phyloP scores from a whole-genome alignment of 768 basidiomycete genomes.

The Leccinellum rugosiceps region DNA sequence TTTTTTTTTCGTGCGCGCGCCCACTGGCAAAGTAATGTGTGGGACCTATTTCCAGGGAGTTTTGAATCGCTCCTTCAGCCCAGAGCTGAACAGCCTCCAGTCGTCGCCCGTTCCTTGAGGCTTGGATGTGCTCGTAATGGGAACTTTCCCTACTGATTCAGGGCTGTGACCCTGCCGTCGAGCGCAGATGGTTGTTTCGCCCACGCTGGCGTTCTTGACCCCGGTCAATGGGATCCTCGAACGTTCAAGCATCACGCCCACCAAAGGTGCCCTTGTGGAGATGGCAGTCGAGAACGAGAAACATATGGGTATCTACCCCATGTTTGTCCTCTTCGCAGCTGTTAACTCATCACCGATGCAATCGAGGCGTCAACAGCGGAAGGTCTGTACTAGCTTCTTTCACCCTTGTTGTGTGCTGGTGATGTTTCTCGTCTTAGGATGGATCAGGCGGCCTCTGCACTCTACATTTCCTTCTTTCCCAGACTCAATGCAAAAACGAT shows the following conservation, averaged over 20 bases:
- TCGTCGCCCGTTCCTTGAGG: slow-evolving; percentile 49
- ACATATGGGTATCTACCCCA: slow-evolving; percentile 54
- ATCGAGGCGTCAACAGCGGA: slow-evolving; percentile 66
- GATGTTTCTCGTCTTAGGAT: slow-evolving; percentile 45
- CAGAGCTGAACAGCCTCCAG: slow-evolving; percentile 4
- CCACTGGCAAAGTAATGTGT: not conserved
- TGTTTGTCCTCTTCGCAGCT: not conserved
- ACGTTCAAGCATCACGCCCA: slow-evolving; percentile 21
- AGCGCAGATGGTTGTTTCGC: slow-evolving; percentile 91
- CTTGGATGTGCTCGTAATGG: slow-evolving; percentile 74
- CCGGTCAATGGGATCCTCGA: slow-evolving; percentile 67
- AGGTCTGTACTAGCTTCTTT: slow-evolving; percentile 45
- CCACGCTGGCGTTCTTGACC: slow-evolving; percentile 76
- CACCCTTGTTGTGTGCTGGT: not conserved
- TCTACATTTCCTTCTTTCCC: slow-evolving; percentile 83
- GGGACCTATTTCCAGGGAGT: slow-evolving; percentile 48
- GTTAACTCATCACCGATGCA: not conserved
- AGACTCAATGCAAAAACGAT: slow-evolving; percentile 62
- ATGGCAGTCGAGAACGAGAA: slow-evolving; percentile 85
- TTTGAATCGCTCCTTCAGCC: slow-evolving; percentile 55
- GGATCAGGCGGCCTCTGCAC: slow-evolving; percentile 86
- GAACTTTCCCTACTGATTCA: slow-evolving; percentile 82
- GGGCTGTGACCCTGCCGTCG: slow-evolving; percentile 84
- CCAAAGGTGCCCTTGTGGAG: slow-evolving; percentile 69
- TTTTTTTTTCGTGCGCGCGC: not conserved